phyloP scores from a whole-genome alignment of 2,329 filamentous ascomycete genomes.

The Botrytis hyacinthi region DNA sequence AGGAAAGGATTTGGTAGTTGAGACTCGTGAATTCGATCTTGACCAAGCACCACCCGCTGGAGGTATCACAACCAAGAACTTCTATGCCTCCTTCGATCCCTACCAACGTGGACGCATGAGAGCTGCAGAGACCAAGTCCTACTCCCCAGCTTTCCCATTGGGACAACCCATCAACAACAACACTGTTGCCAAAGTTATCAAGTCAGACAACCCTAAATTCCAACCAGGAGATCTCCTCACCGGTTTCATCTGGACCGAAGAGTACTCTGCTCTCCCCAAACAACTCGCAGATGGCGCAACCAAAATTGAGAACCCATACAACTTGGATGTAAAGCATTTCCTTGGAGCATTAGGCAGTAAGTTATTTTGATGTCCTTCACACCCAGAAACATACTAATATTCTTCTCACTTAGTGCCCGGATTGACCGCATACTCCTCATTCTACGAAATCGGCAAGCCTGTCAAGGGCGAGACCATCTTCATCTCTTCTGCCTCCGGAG shows the following conservation, averaged over 20 bases:
- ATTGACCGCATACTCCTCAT: conserved; percentile 69
- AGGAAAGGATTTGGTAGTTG: conserved; percentile 68
- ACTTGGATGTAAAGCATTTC: conserved; percentile 65
- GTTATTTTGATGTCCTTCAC: background rate
- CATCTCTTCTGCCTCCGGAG: conserved; percentile 70
- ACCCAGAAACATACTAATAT: background rate
- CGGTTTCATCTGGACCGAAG: conserved; percentile 57
- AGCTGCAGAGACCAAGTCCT: conserved; percentile 61
- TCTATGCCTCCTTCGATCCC: conserved; percentile 71
- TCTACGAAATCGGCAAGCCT: conserved; percentile 73
- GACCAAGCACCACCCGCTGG: conserved; percentile 58
- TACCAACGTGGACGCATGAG: conserved; percentile 84
- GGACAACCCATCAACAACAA: conserved; percentile 63
- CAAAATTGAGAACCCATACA: conserved; percentile 67
- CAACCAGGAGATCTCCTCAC: conserved; percentile 65
- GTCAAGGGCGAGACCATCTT: conserved; percentile 78
- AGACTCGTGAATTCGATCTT: conserved; percentile 66
- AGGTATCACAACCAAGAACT: conserved; percentile 66
- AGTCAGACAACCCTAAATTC: conserved; percentile 63
- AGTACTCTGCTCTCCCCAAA: conserved; percentile 61
- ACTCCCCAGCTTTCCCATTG: conserved; percentile 60
- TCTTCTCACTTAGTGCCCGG: conserved; percentile 54
- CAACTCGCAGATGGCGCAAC: conserved; percentile 43
- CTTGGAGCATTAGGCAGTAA: conserved; percentile 67
- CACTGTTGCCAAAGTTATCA: conserved; percentile 66